Conservation (phyloP, 345 rosid genomes). For the Excoecaria agallocha region DNA sequence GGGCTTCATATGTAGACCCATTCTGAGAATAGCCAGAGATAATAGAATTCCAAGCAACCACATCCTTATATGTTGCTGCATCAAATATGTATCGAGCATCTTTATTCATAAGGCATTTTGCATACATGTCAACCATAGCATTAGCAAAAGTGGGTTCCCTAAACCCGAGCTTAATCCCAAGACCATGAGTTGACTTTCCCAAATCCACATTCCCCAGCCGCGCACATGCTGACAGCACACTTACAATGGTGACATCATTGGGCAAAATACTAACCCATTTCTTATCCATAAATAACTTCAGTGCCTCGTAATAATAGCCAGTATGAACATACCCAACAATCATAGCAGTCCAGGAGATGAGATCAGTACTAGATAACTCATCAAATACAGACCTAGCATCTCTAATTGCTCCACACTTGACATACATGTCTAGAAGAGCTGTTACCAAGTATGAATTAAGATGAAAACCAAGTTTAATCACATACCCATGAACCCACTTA, state of each 20-base stretch:
- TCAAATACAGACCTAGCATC: conserved; percentile 27
- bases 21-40: conserved; percentile 47
- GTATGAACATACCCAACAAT: conserved; percentile 23
- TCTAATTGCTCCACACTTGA: conserved; percentile 23
- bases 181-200: conserved; percentile 23
- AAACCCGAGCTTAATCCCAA: conserved; percentile 23
- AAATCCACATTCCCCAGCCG: conserved; percentile 16
- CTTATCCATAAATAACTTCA: conserved; percentile 21
- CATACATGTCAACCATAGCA: conserved; percentile 44
- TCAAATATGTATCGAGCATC: conserved; percentile 40
- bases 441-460: conserved; percentile 36
- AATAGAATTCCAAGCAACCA: conserved; percentile 53
- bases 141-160: conserved; percentile 13
- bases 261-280: conserved; percentile 17
- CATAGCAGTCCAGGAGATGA: conserved; percentile 32
- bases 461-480: conserved; percentile 33
- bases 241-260: conserved; percentile 21
- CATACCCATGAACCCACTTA: conserved; percentile 39
- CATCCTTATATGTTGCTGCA: conserved; percentile 39
- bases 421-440: conserved; percentile 32
- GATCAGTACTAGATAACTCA: conserved; percentile 23
- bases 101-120: conserved; percentile 42
- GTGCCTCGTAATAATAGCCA: conserved; percentile 18
- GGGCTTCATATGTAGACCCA: conserved; percentile 41
- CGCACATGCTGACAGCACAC: conserved; percentile 28